phyloP scores from a whole-genome alignment of 495 filamentous ascomycete species.

The Trichoderma gamsii region DNA sequence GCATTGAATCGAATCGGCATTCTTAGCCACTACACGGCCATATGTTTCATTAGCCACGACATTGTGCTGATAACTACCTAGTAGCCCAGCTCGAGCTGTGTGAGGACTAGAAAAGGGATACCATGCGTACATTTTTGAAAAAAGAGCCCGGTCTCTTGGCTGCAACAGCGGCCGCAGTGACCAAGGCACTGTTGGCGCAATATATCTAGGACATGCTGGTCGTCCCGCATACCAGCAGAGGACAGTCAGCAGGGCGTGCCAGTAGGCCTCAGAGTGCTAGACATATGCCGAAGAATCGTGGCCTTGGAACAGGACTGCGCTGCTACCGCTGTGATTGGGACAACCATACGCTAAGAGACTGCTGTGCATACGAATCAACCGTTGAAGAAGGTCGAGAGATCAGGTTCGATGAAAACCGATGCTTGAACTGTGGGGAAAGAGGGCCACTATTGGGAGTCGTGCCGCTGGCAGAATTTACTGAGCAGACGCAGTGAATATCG shows the following conservation, averaged over 20 bases:
- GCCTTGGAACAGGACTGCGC: no score
- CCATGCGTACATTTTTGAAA: no score
- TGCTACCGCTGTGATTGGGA: neutral
- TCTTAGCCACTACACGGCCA: no score
- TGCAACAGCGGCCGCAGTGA: slow-evolving; percentile 28
- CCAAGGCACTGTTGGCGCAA: slow-evolving; percentile 18
- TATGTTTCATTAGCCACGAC: no score
- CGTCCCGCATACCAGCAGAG: neutral
- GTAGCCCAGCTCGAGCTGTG: no score
- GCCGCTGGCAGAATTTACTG: neutral
- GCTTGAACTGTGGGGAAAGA: neutral
- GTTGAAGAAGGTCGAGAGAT: neutral
- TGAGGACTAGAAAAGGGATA: no score
- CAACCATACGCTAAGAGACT: neutral
- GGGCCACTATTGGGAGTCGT: neutral
- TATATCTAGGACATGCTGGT: neutral
- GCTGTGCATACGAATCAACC: neutral
- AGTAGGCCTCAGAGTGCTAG: neutral
- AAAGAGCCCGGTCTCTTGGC: no score
- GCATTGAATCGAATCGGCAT: no score
- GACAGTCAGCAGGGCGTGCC: neutral
- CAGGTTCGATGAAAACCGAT: neutral
- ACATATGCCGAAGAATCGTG: neutral
- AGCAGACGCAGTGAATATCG: neutral
- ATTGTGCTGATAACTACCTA: no score